phyloP scores from a whole-genome alignment of 2,329 filamentous ascomycete species.

The Clonostachys solani region DNA sequence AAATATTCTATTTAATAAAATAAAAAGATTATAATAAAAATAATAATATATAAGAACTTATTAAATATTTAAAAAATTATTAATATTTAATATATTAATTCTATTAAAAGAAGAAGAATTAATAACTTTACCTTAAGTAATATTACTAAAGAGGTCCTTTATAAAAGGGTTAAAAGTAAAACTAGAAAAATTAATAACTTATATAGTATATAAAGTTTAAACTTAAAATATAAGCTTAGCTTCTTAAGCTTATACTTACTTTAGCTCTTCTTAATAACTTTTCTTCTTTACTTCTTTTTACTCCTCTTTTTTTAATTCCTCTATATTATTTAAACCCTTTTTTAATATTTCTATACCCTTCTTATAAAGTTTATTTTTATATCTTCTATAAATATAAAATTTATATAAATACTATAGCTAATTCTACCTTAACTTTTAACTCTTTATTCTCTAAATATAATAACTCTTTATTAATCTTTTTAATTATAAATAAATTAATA shows the following conservation, averaged over 20 bases:
- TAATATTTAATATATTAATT: too few species aligned
- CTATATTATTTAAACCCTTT: background rate
- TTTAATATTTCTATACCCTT: background rate
- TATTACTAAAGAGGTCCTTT: too few species aligned
- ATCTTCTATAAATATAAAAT: background rate
- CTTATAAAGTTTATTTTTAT: background rate
- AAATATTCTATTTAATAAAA: too few species aligned
- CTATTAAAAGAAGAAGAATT: background rate
- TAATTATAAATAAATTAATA: background rate
- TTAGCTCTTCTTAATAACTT: too few species aligned
- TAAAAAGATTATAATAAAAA: too few species aligned
- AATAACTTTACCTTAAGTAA: background rate
- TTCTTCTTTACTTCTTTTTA: background rate
- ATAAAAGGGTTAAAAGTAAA: too few species aligned
- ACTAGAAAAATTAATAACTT: too few species aligned
- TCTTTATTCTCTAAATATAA: background rate
- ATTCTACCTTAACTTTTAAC: background rate
- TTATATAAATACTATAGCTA: background rate
- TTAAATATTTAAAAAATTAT: too few species aligned
- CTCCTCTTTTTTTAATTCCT: conserved; percentile 1
- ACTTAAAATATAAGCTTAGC: background rate
- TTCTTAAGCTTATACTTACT: background rate
- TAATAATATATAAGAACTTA: too few species aligned
- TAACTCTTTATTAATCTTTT: background rate
- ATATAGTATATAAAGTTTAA: background rate